Base-by-base conservation (phyloP, 306 rosid genomes). In the Cercis canadensis region DNA sequence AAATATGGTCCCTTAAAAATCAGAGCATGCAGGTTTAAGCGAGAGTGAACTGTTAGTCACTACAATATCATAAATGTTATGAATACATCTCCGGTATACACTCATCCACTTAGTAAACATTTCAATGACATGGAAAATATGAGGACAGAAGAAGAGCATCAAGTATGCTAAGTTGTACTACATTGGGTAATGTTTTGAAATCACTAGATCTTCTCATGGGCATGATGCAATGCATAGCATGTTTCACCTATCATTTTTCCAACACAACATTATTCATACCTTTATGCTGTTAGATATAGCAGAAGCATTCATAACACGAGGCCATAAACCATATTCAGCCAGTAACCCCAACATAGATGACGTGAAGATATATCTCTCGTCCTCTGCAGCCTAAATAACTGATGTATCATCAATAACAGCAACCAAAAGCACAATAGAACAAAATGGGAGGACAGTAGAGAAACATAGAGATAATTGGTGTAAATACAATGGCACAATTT, bases 331-430 rank as follows among this genome's bases (percentile, higher is more conserved):
- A 82, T 88, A 87, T 54, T 90, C 97, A 53, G 90, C 87, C 78
- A 93, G 85, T 80, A 93, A 75, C 40, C 95, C 94, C 57, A 93
- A 83, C 96, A 93, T 82, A 36, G 98, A 87, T 75, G 96, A 87
- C 92, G 73, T 88, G 87, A 88, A 90, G 78, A 84, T 70, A 81
- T 84, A 87, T 87, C 92, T 87, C 62, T 90, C 98, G 56, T 93
- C 97, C 56, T 93, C 98, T 49, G 78, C 86, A 79, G 79, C 89
- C 98, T 93, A 62, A 50, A 65, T 54, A 34, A 55, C 58, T 52
- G 41, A 65, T 2, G 52, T 59, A 76, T 40, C 43, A 45, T 77
- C 67, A 83, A 55, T 11, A 73, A 43, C 10, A 13, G 52, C 8
- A 60, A 36, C 51, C n/a, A n/a, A n/a, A n/a, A n/a, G n/a, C n/a